phyloP scores from a whole-genome alignment of 805 yeast genomes.

The Debaryomyces tyrocola region DNA sequence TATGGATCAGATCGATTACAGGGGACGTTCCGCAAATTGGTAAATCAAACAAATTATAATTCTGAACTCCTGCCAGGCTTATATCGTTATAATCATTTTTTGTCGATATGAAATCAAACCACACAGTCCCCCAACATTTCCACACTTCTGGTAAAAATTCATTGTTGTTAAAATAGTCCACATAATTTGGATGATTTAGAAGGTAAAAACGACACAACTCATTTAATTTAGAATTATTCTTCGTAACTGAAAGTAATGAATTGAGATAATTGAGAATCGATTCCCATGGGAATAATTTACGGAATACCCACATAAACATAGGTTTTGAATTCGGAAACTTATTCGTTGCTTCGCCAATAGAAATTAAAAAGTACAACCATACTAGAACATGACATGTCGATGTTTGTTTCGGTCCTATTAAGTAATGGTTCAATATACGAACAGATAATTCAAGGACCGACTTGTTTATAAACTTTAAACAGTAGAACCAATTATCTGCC shows the following conservation, averaged over 20 bases:
- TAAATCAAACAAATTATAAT: conserved; percentile 55
- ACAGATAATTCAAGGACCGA: conserved; percentile 69
- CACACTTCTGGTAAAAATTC: conserved; percentile 75
- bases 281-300: conserved; percentile 68
- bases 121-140: conserved; percentile 83
- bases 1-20: conserved; percentile 16
- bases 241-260: conserved; percentile 44
- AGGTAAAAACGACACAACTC: conserved; percentile 18
- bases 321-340: conserved; percentile 45
- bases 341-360: conserved; percentile 58
- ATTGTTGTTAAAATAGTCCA: conserved; percentile 54
- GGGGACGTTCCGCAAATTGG: conserved; percentile 62
- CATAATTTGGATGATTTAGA: conserved; percentile 30
- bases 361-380: conserved; percentile 70
- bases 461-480: conserved; percentile 55
- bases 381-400: conserved; percentile 74
- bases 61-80: conserved; percentile 56
- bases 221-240: conserved; percentile 24
- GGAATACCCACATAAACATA: conserved; percentile 51
- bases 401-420: conserved; percentile 68
- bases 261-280: conserved; percentile 63
- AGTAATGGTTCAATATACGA: conserved; percentile 63
- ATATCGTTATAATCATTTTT: conserved; percentile 54
- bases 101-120: conserved; percentile 63
- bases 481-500: conserved; percentile 53